Conservation (phyloP, 192 early-diverging fungal species). For the Radiomyces spectabilis region DNA sequence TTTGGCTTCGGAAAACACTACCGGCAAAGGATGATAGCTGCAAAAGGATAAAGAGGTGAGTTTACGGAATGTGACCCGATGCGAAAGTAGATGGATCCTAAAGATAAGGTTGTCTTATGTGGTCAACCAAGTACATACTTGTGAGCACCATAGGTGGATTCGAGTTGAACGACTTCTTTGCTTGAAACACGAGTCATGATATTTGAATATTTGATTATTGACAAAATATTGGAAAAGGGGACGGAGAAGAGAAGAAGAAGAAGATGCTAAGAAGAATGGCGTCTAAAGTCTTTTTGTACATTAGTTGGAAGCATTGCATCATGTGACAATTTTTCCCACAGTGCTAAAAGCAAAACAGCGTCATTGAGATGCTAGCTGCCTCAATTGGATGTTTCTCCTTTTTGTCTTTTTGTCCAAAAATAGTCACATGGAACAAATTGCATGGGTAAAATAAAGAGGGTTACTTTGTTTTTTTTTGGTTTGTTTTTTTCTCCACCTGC, state of each 20-base stretch:
- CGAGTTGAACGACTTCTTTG: conserved; percentile 60
- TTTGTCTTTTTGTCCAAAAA: too few species aligned
- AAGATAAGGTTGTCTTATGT: neutral
- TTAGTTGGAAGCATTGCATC: too few species aligned
- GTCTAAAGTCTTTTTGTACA: neutral
- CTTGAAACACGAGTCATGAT: conserved; percentile 10
- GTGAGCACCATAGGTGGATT: conserved; percentile 88
- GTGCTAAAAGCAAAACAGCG: too few species aligned
- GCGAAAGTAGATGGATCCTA: neutral
- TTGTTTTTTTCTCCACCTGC: neutral
- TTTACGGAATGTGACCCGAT: too few species aligned
- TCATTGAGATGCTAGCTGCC: too few species aligned
- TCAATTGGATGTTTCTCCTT: too few species aligned
- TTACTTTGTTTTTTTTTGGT: neutral
- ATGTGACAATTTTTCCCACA: too few species aligned
- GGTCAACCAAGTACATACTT: conserved; percentile 54
- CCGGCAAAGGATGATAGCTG: conserved; percentile 94
- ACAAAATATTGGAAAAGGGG: neutral
- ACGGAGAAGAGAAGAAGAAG: neutral
- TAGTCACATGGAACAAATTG: too few species aligned
- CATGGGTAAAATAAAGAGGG: neutral
- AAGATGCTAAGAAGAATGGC: neutral
- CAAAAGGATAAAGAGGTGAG: neutral
- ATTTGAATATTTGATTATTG: neutral
- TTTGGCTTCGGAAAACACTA: conserved; percentile 81